Evolutionary conservation across 345 rosid species (phyloP), one percentile per base, ranked within the genome.

Genomic region (Salix dunnii): DNA sequence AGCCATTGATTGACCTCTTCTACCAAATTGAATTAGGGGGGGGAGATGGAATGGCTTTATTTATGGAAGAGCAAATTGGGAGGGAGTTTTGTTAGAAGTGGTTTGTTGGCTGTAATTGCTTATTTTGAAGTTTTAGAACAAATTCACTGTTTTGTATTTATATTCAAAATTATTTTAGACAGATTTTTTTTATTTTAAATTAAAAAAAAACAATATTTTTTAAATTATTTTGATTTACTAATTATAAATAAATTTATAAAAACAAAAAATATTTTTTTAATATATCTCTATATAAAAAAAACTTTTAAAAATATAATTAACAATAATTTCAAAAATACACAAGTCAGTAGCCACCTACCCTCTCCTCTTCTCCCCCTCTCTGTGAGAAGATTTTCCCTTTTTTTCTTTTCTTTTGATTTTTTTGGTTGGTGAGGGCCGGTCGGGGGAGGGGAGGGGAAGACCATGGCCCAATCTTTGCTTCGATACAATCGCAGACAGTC

Each of bases 1-100:
- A 2, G 82, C 77, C 77, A 73, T 74, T 16, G 82, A 69, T 8
- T 10, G 82, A 69, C 3, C 25, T 16, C 20, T 14, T 17, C 4
- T 21, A 36, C 23, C 6, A 38, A 10, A 49, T 12, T 66, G 10
- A 3, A 30, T 40, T 3, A 17, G 10, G 42, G 21, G 21, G 68
- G 40, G 8, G 40, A 31, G 69, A 42, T 38, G 7, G 11, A 42
- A 10, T 42, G 46, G 14, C 46, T 42, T 5, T 42, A 42, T 42
- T 42, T 2, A 42, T 42, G 46, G 46, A 42, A 10, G 46, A 42
- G 46, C 46, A 42, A 42, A 11, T 42, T 42, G 46, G 43, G 46
- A 10, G 46, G 46, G 46, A 42, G 46, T 11, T 2, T 40, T 40
- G 43, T 40, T 40, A 40, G 3, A 16, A 70, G 11, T 23, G 17